phyloP scores from a whole-genome alignment of 805 yeast species.

The Teunomyces lycoperdinae region DNA sequence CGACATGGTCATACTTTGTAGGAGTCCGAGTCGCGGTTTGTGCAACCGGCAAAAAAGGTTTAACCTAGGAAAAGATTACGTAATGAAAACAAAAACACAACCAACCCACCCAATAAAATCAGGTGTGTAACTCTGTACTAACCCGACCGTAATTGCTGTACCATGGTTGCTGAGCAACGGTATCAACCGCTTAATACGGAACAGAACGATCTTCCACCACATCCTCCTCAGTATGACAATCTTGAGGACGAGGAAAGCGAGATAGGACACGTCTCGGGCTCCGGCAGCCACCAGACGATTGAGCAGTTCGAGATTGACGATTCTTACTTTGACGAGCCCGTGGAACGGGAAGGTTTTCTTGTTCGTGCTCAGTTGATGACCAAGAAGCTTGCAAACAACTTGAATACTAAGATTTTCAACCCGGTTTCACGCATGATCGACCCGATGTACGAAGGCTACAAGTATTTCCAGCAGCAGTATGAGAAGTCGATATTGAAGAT shows the following conservation, averaged over 20 bases:
- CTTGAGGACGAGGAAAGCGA: conserved; percentile 3
- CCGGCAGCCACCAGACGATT: conserved; percentile 9
- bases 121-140: too few relatives aligned
- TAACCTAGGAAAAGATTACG: not conserved
- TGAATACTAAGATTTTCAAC: conserved; percentile 35
- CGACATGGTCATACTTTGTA: too few relatives aligned
- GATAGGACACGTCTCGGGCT: not conserved
- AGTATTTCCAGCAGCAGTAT: conserved; percentile 39
- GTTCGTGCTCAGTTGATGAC: conserved; percentile 38
- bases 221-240: conserved; percentile 11
- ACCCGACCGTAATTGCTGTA: not conserved
- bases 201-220: conserved; percentile 7
- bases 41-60: too few relatives aligned
- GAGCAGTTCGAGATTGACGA: conserved; percentile 40
- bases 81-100: not conserved
- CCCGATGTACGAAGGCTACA: conserved; percentile 50
- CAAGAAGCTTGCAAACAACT: conserved; percentile 31
- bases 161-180: conserved; percentile 3
- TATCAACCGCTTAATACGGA: not conserved
- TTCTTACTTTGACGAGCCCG: conserved; percentile 14
- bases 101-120: not conserved
- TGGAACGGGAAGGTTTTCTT: conserved; percentile 22
- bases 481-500: conserved; percentile 59
- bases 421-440: conserved; percentile 48
- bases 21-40: too few relatives aligned